Evolutionary conservation across 2,329 filamentous ascomycete species (phyloP).

Genomic region (Colletotrichum tropicicola): DNA sequence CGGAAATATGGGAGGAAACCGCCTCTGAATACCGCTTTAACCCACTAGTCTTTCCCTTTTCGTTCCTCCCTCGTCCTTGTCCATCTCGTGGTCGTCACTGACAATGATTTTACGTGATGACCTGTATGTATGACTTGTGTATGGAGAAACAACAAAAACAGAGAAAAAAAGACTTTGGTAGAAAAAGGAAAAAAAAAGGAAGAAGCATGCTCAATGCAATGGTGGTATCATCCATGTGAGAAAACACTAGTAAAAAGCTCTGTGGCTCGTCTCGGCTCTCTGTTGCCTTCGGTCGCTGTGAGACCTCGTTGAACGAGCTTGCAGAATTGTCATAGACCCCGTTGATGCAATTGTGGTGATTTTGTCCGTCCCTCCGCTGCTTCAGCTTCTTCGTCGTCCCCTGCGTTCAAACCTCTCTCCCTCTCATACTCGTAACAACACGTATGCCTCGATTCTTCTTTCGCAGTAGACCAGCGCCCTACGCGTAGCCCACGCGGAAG

Average conservation of each 20-base stretch:
- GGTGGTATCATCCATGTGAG: conserved; percentile 53
- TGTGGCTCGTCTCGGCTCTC: conserved; percentile 29
- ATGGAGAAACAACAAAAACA: conserved; percentile 26
- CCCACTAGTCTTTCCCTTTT: neutral
- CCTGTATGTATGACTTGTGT: conserved; percentile 29
- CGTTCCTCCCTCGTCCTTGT: neutral
- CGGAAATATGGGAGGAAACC: neutral
- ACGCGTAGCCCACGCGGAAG: conserved; percentile 19
- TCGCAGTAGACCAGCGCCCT: conserved; percentile 7
- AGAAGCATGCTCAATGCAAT: conserved; percentile 47
- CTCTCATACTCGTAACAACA: neutral
- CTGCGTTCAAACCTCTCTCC: neutral
- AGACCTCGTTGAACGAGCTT: conserved; percentile 25
- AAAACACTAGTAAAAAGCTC: conserved; percentile 32
- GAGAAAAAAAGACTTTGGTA: conserved; percentile 25
- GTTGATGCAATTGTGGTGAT: conserved; percentile 28
- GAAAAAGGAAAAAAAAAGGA: conserved; percentile 34
- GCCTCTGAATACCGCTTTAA: conserved; percentile 19
- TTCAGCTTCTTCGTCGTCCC: neutral
- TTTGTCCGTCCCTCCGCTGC: conserved; percentile 9
- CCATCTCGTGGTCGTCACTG: conserved; percentile 10
- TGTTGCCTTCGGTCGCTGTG: conserved; percentile 28
- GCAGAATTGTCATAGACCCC: conserved; percentile 29
- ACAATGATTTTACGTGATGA: conserved; percentile 27
- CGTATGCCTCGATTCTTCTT: neutral